These are phyloP conservation scores for Plasmodium yoelii DNA, from an alignment of 169 alveolate genomes.

Conservation along the genomic window DNA sequence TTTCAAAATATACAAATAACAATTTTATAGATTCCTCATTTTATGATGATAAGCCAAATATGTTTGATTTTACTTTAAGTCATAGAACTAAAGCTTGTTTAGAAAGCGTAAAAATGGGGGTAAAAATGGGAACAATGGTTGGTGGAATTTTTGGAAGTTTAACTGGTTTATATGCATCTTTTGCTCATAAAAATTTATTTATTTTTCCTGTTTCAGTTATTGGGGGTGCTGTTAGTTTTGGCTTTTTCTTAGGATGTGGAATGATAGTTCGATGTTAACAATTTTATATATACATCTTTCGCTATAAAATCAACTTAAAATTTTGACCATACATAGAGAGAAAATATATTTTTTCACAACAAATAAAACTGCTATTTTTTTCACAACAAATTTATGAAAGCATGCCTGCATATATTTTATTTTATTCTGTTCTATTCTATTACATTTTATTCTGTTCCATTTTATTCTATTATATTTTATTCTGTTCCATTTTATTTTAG, in stretches of 20 bases:
- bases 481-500: no score
- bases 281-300: background rate
- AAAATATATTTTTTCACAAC: no score
- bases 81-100: conserved; percentile 88
- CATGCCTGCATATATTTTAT: no score
- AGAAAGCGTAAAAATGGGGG: conserved; percentile 92
- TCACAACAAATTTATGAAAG: no score
- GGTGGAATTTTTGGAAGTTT: conserved; percentile 93
- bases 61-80: conserved; percentile 78
- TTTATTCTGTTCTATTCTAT: no score
- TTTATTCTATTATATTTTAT: no score
- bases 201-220: conserved; percentile 89
- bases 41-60: conserved; percentile 72
- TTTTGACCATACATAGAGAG: no score
- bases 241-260: conserved; percentile 92
- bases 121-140: conserved; percentile 92
- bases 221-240: conserved; percentile 92
- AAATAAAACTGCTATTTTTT: no score
- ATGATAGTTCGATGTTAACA: conserved; percentile 89
- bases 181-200: conserved; percentile 86
- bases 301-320: no score
- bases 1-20: conserved; percentile 68
- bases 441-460: no score
- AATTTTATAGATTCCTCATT: conserved; percentile 43
- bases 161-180: conserved; percentile 90